phyloP scores from a whole-genome alignment of 2,329 filamentous ascomycete species.

The Lasiodiplodia gonubiensis region DNA sequence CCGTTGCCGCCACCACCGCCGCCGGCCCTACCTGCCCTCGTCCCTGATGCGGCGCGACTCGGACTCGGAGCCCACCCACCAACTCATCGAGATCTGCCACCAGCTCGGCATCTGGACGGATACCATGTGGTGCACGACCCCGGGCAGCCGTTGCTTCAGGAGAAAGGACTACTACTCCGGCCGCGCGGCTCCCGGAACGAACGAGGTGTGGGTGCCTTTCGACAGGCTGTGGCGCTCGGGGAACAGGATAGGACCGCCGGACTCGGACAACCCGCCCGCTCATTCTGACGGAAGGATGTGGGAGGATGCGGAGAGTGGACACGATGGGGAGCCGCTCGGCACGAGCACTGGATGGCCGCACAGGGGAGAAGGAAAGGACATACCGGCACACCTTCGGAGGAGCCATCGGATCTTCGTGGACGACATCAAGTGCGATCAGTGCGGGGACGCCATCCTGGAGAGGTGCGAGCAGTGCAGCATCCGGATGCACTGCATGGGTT shows the following conservation, averaged over 20 bases:
- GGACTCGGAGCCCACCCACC: slow-evolving; percentile 65
- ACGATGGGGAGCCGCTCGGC: slow-evolving; percentile 61
- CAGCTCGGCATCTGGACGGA: slow-evolving; percentile 66
- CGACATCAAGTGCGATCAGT: slow-evolving; percentile 60
- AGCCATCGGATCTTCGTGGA: slow-evolving; percentile 62
- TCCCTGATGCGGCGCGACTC: slow-evolving; percentile 63
- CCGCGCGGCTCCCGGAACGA: slow-evolving; percentile 59
- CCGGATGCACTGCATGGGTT: slow-evolving; percentile 66
- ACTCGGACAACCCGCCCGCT: slow-evolving; percentile 39
- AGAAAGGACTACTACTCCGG: slow-evolving; percentile 63
- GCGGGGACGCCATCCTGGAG: slow-evolving; percentile 59
- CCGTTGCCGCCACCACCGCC: slow-evolving; percentile 66
- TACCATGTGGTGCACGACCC: slow-evolving; percentile 66
- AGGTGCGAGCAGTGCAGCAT: slow-evolving; percentile 66
- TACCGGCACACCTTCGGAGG: slow-evolving; percentile 59
- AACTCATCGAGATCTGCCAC: slow-evolving; percentile 64
- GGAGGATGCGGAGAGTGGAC: slow-evolving; percentile 61
- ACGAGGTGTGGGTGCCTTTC: slow-evolving; percentile 68
- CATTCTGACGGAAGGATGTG: slow-evolving; percentile 59
- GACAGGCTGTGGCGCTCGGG: slow-evolving; percentile 65
- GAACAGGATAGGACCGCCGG: slow-evolving; percentile 59
- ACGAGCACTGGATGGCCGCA: slow-evolving; percentile 50
- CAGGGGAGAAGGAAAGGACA: slow-evolving; percentile 59
- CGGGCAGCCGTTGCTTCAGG: slow-evolving; percentile 61
- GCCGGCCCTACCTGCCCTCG: slow-evolving; percentile 63